Evolutionary conservation across 2,329 filamentous ascomycete species (phyloP), one percentile per base, ranked within the genome.

Genomic region (Ascochyta clinopodiicola): DNA sequence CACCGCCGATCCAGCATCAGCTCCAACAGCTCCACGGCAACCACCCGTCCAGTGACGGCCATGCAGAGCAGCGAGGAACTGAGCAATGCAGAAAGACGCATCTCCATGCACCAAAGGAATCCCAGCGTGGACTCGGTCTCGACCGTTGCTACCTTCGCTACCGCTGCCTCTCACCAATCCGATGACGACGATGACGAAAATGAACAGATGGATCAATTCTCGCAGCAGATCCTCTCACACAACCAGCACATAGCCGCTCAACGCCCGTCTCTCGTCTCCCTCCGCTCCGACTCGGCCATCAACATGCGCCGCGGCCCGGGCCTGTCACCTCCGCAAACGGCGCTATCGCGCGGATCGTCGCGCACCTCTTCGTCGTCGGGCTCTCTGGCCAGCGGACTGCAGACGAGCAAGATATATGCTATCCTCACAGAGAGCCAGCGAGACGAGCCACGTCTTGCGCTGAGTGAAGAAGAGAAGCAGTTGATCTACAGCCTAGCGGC

Each of bases 81-180:
- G 13, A 64, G 61, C 39, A 57, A 51, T 3, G 58, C 63, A 4
- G 62, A 61, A 36, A 71, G 70, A 56, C 61, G 67, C 27, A 73
- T 61, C 43, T 74, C 69, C 0, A 62, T 62, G 10, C 79, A 84
- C 61, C 73, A 77, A 15, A 81, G 87, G 46, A 81, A 80, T 19
- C 77, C 81, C 34, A 88, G 86, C 57, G 74, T 75, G n/a, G 82
- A 85, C 56, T 88, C 86, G 0, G 71, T 85, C 9, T 88, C 85
- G 10, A 88, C 85, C 1, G 73, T 83, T 9, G 84, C 82, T 19
- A 84, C 84, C 0, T 89, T 88, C 68, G 85, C 84, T 2, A 89
- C 87, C 2, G 87, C 87, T 5, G 82, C 77, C 3, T 86, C 88
- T 71, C 82, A 80, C 10, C 74, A 70, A 13, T 63, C 60, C 12